Conservation (phyloP, 2,329 filamentous ascomycete species). For the Penicillium palitans region DNA sequence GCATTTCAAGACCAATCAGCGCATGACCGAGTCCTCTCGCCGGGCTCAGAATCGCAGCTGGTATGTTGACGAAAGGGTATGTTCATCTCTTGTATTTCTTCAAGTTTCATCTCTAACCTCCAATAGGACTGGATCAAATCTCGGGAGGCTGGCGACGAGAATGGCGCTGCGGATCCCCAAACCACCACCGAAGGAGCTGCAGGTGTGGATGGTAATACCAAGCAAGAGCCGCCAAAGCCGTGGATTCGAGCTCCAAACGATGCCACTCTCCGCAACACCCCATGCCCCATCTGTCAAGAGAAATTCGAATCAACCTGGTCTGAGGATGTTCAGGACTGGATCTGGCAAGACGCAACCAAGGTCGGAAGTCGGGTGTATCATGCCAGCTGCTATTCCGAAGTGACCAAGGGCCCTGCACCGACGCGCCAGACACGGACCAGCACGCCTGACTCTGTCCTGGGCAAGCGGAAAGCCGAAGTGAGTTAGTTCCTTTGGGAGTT, state of each 20-base stretch:
- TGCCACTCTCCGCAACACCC: conserved; percentile 68
- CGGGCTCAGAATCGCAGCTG: conserved; percentile 88
- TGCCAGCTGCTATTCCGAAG: conserved; percentile 83
- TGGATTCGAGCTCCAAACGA: conserved; percentile 86
- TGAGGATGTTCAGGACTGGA: conserved; percentile 91
- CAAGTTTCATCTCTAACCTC: not conserved
- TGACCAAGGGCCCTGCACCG: conserved; percentile 58
- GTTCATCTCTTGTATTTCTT: conserved; percentile 30
- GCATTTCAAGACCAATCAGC: conserved; percentile 93
- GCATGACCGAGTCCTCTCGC: conserved; percentile 81
- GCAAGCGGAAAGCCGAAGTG: conserved; percentile 74
- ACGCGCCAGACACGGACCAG: conserved; percentile 43
- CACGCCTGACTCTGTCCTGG: conserved; percentile 66
- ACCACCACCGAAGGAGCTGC: conserved; percentile 42
- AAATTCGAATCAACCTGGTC: conserved; percentile 91
- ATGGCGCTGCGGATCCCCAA: conserved; percentile 46
- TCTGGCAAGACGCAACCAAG: conserved; percentile 86
- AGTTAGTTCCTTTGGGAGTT: conserved; percentile 10
- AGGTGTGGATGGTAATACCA: conserved; percentile 44
- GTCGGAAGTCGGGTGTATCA: conserved; percentile 82
- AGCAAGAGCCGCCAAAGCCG: conserved; percentile 61
- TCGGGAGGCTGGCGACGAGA: conserved; percentile 72
- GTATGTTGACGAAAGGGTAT: conserved; percentile 86
- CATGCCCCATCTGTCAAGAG: conserved; percentile 94
- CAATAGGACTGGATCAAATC: conserved; percentile 84